Evolutionary conservation across 257 asterid species (phyloP), one percentile per base, ranked within the genome.

Genomic region (Solanum boliviense): DNA sequence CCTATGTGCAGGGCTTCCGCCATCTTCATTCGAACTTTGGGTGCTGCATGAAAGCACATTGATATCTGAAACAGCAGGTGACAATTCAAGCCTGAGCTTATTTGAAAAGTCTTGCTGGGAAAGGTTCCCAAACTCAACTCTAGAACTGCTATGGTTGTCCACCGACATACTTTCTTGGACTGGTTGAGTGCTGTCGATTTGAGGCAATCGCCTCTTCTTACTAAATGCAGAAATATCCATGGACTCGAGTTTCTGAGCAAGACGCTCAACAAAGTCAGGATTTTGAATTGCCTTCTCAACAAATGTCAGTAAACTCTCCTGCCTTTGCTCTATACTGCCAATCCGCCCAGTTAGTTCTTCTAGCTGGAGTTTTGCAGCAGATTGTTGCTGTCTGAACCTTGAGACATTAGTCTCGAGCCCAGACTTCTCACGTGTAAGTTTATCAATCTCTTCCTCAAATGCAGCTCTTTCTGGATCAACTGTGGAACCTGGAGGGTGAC

Each of bases 361-460:
- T 81, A 95, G 74, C 86, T 93, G 98, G 36, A 58, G 88, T 91
- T 92, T 93, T 32, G 95, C 95, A 74, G 94, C 90, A 75, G 98
- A 92, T 83, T 93, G 89, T 89, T 93, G 94, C 87, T 92, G 98
- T 91, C 92, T 90, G 92, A 88, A 92, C 86, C 89, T 91, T 32
- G 36, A 84, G 35, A 95, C 46, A 72, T 92, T 92, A 65, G 91
- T 91, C 91, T 95, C 95, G 3, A 97, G 97, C 86, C 86, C 92
- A 52, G 91, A 67, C 89, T 92, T 97, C 89, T 97, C 98, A 36
- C 94, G 95, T 9, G 97, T 87, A 84, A 97, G 92, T 92, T 91
- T 97, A 86, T 97, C 97, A 11, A 97, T 95, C 92, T 95, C 98
- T 91, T 97, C 99, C 90, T 94, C 98, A 65, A 90, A 95, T 52